Percentiles rank a stretch among this genome's conserved stretches.
Conservation (phyloP, 176 grass and related monocot species). For the Rhipidocladum racemiflorum region DNA sequence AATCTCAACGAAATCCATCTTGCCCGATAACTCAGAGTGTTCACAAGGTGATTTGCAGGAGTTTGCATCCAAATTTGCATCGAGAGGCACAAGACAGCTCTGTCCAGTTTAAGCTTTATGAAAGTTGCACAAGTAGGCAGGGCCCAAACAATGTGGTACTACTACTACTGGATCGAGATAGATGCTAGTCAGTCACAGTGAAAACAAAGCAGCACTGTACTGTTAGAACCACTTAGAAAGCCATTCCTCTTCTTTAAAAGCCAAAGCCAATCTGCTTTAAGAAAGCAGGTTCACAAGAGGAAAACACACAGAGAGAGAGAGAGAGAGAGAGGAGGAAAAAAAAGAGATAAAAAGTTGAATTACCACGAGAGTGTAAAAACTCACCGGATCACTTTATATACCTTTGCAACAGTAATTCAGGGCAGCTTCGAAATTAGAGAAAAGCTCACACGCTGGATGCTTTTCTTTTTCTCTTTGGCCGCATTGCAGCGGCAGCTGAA, state of each 20-base stretch:
- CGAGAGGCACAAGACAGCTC: background rate
- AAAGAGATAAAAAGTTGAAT: background rate
- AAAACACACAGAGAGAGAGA: background rate
- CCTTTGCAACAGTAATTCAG: background rate
- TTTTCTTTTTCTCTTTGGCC: background rate
- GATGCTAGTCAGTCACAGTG: constrained; percentile 7
- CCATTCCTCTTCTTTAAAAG: background rate
- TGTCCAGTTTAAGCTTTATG: too few species aligned
- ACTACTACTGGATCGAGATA: background rate
- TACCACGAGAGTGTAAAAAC: constrained; percentile 11
- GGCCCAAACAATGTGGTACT: background rate
- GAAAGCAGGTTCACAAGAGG: constrained; percentile 25
- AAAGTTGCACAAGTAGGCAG: background rate
- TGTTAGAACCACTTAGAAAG: background rate
- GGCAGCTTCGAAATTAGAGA: constrained; percentile 24
- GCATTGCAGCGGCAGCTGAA: background rate
- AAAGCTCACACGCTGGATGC: background rate
- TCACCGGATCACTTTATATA: background rate
- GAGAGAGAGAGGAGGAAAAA: background rate
- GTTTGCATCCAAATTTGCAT: background rate
- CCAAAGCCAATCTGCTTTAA: too few species aligned
- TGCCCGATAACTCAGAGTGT: background rate
- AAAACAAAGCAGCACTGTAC: background rate
- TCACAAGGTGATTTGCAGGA: background rate
- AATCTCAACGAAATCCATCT: too few species aligned